Evolutionary conservation across 2,329 filamentous ascomycete species (phyloP).

Genomic region (Phyllosticta citrichinensis): DNA sequence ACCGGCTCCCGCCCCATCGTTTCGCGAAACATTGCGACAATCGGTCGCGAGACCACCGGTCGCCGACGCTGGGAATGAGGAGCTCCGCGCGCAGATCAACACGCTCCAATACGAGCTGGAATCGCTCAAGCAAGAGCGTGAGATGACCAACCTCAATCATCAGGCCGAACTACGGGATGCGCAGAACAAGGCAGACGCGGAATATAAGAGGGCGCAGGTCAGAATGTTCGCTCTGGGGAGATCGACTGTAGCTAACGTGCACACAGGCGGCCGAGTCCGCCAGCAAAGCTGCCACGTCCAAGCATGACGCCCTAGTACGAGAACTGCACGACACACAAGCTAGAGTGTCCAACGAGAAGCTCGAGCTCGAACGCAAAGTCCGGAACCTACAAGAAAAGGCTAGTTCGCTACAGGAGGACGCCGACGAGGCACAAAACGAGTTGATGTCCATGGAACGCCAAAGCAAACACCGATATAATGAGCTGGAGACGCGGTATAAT

Average conservation of each 20-base stretch:
- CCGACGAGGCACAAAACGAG: constrained; percentile 71
- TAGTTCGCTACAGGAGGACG: constrained; percentile 66
- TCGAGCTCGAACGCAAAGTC: constrained; percentile 45
- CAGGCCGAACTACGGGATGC: constrained; percentile 76
- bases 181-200: constrained; percentile 71
- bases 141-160: constrained; percentile 66
- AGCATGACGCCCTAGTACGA: constrained; percentile 43
- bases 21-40: constrained; percentile 35
- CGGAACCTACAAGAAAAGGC: constrained; percentile 56
- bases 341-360: constrained; percentile 44
- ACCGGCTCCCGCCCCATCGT: constrained; percentile 19
- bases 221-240: neutral
- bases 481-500: constrained; percentile 51
- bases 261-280: constrained; percentile 42
- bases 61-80: constrained; percentile 50
- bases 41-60: constrained; percentile 26
- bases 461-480: constrained; percentile 46
- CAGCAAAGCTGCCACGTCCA: constrained; percentile 41
- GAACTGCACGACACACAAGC: constrained; percentile 48
- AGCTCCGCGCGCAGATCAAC: constrained; percentile 81
- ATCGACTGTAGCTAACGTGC: constrained; percentile 1
- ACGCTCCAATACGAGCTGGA: constrained; percentile 80
- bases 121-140: constrained; percentile 77
- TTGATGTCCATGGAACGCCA: constrained; percentile 61
- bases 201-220: constrained; percentile 59